Base-by-base conservation (phyloP, 306 rosid species). In the Gillenia trifoliata region DNA sequence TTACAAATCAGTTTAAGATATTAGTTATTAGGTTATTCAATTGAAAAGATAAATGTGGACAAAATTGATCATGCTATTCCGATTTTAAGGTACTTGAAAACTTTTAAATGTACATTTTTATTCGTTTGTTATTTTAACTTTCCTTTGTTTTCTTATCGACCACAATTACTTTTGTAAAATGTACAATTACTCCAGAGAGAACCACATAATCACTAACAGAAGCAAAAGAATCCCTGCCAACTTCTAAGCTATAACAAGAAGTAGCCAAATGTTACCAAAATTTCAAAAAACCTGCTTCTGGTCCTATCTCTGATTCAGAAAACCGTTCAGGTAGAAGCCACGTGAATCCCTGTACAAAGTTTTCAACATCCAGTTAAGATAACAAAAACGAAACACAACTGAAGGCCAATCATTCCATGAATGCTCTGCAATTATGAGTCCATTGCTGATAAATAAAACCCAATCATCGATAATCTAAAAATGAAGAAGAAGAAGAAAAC, bases 211-310 rank as follows among this genome's bases (percentile, higher is more conserved):
- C 29, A 25, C 75, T 65, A 65, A 17, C 43, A 26, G 50, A 74
- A 50, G 17, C 45, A 23, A 74, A 55, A 71, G 41, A 41, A 66
- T 33, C 65, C 78, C 69, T 56, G 67, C 49, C 74, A 70, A 65
- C 68, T 64, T 71, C 73, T 43, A 77, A 77, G 78, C 81, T 70
- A 71, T 17, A 29, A 78, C 77, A 85, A 83, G 86, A 79, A 85
- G 91, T 67, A 80, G 87, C 85, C 85, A 86, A 86, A 86, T 76
- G 92, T 86, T 87, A 90, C 87, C 93, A 92, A 89, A 91, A 79
- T 61, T 91, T 88, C 97, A 92, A 91, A 86, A 94, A 86, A 94
- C 99, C 97, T 94, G 99, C 97, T 94, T 94, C 99, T 80, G 99
- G 99, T 77, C 90, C 99, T 81, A 94, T 94, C 82, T 94, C 99